phyloP scores from a whole-genome alignment of 208 protist genomes.

The Crithidia fasciculata region DNA sequence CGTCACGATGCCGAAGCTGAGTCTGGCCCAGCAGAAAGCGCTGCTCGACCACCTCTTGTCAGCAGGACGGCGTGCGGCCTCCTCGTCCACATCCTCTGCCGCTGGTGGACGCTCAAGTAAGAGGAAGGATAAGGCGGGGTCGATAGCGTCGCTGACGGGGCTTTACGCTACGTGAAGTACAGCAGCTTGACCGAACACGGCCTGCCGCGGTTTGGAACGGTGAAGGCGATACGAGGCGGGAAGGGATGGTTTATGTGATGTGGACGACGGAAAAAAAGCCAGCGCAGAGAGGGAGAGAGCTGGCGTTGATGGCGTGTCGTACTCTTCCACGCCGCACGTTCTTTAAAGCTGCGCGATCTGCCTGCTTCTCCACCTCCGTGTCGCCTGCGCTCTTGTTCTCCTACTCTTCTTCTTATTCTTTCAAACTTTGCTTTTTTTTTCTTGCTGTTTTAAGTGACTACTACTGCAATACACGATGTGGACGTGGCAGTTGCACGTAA shows the following conservation, averaged over 20 bases:
- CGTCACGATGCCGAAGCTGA: conserved; percentile 76
- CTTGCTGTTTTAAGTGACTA: too few relatives aligned
- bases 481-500: too few relatives aligned
- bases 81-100: neutral
- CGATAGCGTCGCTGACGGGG: conserved; percentile 62
- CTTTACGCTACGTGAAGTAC: conserved; percentile 88
- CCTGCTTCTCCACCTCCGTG: too few relatives aligned
- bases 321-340: too few relatives aligned
- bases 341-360: too few relatives aligned
- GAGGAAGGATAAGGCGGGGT: neutral
- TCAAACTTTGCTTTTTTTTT: too few relatives aligned
- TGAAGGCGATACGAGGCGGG: conserved; percentile 87
- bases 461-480: too few relatives aligned
- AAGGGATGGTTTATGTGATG: conserved; percentile 87
- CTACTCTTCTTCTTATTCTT: neutral
- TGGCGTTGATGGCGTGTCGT: neutral
- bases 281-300: neutral
- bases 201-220: conserved; percentile 81
- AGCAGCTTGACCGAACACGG: conserved; percentile 81
- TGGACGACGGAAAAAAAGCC: too few relatives aligned
- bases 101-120: conserved; percentile 8
- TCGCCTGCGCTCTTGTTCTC: neutral
- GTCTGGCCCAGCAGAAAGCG: conserved; percentile 49
- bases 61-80: conserved; percentile 9
- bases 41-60: conserved; percentile 72